Evolutionary conservation across 768 basidiomycete species (phyloP).

Genomic region (Lactarius quietus): DNA sequence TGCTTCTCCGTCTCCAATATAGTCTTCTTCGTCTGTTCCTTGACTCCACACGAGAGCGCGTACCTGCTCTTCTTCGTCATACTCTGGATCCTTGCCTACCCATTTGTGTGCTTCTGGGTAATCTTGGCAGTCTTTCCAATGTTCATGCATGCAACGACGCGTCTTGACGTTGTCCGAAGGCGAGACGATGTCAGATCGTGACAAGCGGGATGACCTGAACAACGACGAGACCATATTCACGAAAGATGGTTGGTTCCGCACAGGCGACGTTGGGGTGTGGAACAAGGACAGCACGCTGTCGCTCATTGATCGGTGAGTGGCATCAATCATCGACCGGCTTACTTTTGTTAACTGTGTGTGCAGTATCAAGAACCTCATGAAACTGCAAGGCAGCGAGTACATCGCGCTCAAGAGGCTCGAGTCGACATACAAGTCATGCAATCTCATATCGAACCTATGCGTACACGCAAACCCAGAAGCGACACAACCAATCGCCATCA

Average conservation of each 20-base stretch:
- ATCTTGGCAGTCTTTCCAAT: too few species aligned
- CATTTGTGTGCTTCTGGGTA: too few species aligned
- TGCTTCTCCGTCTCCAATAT: too few species aligned
- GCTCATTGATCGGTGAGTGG: constrained; percentile 78
- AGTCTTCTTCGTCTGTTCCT: too few species aligned
- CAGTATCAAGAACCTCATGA: constrained; percentile 87
- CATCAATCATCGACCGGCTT: too few species aligned
- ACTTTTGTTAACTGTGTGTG: neutral
- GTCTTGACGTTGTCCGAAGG: too few species aligned
- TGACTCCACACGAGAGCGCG: too few species aligned
- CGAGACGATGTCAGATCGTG: too few species aligned
- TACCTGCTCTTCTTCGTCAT: too few species aligned
- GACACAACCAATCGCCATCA: constrained; percentile 79
- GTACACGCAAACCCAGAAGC: constrained; percentile 75
- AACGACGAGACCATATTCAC: constrained; percentile 79
- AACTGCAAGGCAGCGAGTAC: constrained; percentile 83
- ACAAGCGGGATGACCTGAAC: constrained; percentile 85
- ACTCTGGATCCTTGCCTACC: too few species aligned
- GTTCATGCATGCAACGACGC: too few species aligned
- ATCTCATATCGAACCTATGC: constrained; percentile 76
- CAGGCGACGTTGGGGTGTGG: constrained; percentile 95
- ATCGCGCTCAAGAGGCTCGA: constrained; percentile 91
- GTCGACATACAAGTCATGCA: constrained; percentile 81
- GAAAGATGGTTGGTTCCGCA: constrained; percentile 88
- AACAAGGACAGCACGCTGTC: constrained; percentile 86